phyloP scores from a whole-genome alignment of 2,329 filamentous ascomycete genomes.

The Ceratocystis harringtonii region DNA sequence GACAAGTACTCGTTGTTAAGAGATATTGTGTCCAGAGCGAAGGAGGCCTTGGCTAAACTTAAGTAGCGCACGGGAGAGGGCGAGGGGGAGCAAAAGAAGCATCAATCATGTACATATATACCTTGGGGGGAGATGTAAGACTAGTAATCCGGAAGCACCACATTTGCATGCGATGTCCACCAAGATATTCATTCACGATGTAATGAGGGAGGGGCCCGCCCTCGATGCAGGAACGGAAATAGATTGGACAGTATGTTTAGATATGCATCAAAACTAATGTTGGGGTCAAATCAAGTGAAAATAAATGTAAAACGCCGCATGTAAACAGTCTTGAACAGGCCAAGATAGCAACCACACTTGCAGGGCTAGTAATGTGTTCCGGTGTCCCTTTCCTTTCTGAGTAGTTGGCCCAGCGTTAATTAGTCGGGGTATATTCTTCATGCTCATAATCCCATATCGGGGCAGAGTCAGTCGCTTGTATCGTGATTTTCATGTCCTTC shows the following conservation, averaged over 20 bases:
- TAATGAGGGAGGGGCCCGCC: neutral
- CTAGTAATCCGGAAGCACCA: neutral
- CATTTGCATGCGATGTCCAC: neutral
- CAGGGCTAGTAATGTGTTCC: neutral
- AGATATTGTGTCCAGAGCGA: constrained; percentile 32
- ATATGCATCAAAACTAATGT: neutral
- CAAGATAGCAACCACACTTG: constrained; percentile 3
- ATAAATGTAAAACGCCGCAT: constrained; percentile 9
- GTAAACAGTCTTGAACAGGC: constrained; percentile 5
- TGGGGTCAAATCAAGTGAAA: constrained; percentile 4
- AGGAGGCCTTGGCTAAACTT: constrained; percentile 29
- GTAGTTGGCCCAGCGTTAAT: neutral
- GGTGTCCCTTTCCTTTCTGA: neutral
- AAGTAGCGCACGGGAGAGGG: neutral
- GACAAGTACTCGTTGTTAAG: neutral
- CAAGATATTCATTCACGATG: neutral
- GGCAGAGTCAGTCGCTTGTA: constrained; percentile 7
- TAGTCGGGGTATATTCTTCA: constrained; percentile 6
- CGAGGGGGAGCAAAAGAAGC: neutral
- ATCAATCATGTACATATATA: constrained; percentile 7
- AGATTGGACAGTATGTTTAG: neutral
- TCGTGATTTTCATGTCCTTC: constrained; percentile 5
- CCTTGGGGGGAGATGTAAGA: constrained; percentile 1
- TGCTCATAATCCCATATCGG: neutral
- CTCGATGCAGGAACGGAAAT: neutral